Evolutionary conservation across 2,329 filamentous ascomycete species (phyloP), one percentile per base, ranked within the genome.

Genomic region (Botrytis byssoidea): DNA sequence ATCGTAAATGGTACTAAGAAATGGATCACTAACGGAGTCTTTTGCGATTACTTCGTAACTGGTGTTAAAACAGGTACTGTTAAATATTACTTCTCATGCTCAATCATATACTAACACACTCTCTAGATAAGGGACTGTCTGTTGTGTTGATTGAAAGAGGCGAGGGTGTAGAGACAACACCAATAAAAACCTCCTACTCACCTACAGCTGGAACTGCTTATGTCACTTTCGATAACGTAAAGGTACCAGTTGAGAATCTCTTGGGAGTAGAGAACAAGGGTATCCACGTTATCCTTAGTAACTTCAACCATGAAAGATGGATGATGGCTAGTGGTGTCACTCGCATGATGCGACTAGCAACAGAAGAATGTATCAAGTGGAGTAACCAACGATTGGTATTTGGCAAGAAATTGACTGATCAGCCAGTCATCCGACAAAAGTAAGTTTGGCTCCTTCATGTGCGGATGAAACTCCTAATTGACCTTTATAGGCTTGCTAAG

Each of bases 361-460:
- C 93, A 20, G 93, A 97, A 82, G 93, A 97, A 81, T 95, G 90
- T 79, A 84, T 97, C 76, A 96, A 96, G 82, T 97, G 94, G 94
- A 87, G 90, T 46, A 93, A 96, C 84, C 94, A 97, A 83, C 90
- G 93, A 68, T 86, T 94, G 40, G 93, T 97, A 77, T 96, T 96
- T 81, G 89, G 89, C 80, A 95, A 95, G 85, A 90, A 90, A 42
- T 86, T 97, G 59, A 91, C 95, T 77, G 90, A 94, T 79, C 93
- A 97, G 80, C 92, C 93, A 37, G 92, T 93, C 63, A 95, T 97
- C 79, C 88, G 91, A 32, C 90, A 93, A 80, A 97, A 97, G 90
- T 91, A 81, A 80, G 85, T 82, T 37, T 57, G 25, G 12, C 14
- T 22, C 65, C 29, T 20, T 69, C 18, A 57, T 10, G 29, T 42